A percentile compares a stretch with the other conserved stretches of the same genome.
These are phyloP conservation scores for Penicillium cinerascens DNA, from an alignment of 495 filamentous ascomycete species.

Conservation along the genomic window DNA sequence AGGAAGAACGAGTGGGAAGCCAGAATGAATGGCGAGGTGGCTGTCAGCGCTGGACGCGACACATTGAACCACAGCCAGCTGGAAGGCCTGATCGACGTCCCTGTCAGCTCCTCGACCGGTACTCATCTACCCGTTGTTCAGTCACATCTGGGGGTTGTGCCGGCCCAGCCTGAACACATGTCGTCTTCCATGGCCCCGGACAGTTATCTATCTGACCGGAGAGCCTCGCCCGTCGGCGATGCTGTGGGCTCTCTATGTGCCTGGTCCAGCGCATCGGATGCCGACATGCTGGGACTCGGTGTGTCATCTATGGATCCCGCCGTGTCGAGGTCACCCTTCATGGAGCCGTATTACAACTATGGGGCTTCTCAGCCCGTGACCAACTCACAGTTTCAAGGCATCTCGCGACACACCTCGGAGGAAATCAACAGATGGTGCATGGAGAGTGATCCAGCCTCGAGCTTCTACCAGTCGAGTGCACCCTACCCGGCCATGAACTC, in stretches of 20 bases:
- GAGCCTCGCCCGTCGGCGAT: slow-evolving; percentile 16
- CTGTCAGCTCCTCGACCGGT: slow-evolving; percentile 11
- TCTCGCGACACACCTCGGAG: slow-evolving; percentile 17
- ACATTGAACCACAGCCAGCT: slow-evolving; percentile 1
- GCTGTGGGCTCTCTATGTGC: slow-evolving; percentile 20
- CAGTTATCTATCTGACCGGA: slow-evolving; percentile 14
- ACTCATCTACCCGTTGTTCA: slow-evolving; percentile 13
- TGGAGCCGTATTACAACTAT: slow-evolving; percentile 16
- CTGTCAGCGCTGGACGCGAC: slow-evolving; percentile 3
- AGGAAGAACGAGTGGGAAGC: not conserved
- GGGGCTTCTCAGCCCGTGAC: not conserved
- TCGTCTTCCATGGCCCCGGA: slow-evolving; percentile 16
- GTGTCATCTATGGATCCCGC: slow-evolving; percentile 5
- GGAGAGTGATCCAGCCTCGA: slow-evolving; percentile 11
- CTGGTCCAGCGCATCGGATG: slow-evolving; percentile 22
- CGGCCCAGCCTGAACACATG: slow-evolving; percentile 4
- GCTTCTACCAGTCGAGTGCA: slow-evolving; percentile 8
- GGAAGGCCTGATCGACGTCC: slow-evolving; percentile 15
- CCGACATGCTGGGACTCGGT: slow-evolving; percentile 12
- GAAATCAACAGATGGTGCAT: slow-evolving; percentile 25
- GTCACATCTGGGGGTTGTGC: slow-evolving; percentile 5
- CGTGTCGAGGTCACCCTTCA: slow-evolving; percentile 15
- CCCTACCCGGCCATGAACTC: slow-evolving; percentile 9
- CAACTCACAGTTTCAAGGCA: not conserved
- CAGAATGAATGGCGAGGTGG: not conserved